Evolutionary conservation across 768 basidiomycete genomes (phyloP).

Genomic region (Trametes cubensis): DNA sequence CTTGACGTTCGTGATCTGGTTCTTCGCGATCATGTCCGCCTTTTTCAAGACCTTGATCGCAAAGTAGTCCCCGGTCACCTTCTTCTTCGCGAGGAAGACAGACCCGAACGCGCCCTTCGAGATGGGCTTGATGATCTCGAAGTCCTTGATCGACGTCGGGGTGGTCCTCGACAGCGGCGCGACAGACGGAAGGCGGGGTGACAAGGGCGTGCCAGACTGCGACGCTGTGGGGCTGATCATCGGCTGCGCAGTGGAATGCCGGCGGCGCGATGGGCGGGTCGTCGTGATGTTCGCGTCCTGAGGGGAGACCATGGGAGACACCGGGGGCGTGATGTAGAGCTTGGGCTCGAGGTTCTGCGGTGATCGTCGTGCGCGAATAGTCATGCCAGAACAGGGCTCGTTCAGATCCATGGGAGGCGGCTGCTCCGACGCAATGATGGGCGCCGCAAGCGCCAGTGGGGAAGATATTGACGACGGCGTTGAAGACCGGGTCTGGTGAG

Average conservation of each 20-base stretch:
- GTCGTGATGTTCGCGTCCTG: slow-evolving; percentile 50
- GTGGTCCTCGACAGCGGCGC: slow-evolving; percentile 78
- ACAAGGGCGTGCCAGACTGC: slow-evolving; percentile 57
- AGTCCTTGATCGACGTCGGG: slow-evolving; percentile 95
- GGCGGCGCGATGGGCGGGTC: slow-evolving; percentile 51
- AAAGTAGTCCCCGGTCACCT: slow-evolving; percentile 96
- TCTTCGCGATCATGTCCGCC: slow-evolving; percentile 99
- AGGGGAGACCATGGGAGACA: slow-evolving; percentile 62
- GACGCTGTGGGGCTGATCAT: slow-evolving; percentile 56
- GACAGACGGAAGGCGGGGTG: slow-evolving; percentile 82
- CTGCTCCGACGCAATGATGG: slow-evolving; percentile 73
- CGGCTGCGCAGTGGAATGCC: slow-evolving; percentile 60
- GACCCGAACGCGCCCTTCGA: slow-evolving; percentile 98
- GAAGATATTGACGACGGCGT: slow-evolving; percentile 90
- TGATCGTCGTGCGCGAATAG: slow-evolving; percentile 67
- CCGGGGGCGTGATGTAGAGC: slow-evolving; percentile 71
- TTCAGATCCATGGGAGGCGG: slow-evolving; percentile 71
- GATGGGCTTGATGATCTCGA: slow-evolving; percentile 99
- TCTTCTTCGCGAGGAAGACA: slow-evolving; percentile 98
- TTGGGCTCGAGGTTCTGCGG: slow-evolving; percentile 66
- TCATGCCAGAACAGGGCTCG: slow-evolving; percentile 44
- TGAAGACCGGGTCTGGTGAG: slow-evolving; percentile 76
- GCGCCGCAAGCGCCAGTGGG: slow-evolving; percentile 81
- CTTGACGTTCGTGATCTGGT: slow-evolving; percentile 99
- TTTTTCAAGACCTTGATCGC: slow-evolving; percentile 99